A percentile compares a stretch with the other conserved stretches of the same genome.
Conservation (phyloP, 2,329 filamentous ascomycete genomes). For the Colletotrichum gigasporum region DNA sequence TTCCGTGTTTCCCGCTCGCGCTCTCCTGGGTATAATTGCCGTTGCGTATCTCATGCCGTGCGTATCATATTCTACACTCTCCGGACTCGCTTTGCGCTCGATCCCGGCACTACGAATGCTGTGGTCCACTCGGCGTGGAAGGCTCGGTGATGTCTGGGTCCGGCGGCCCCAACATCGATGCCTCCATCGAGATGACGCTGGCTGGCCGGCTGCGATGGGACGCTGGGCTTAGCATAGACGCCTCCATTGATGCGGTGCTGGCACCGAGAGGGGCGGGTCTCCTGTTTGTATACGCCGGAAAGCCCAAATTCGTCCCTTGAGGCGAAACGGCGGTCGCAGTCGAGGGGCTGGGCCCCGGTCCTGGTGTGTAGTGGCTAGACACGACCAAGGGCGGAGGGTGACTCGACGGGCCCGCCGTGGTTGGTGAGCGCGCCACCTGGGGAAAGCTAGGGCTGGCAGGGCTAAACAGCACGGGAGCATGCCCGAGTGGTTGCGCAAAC, state of each 20-base stretch:
- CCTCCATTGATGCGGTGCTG: constrained; percentile 32
- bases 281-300: constrained; percentile 21
- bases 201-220: constrained; percentile 20
- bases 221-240: constrained; percentile 26
- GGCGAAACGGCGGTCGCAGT: constrained; percentile 28
- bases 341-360: constrained; percentile 3
- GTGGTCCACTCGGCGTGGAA: constrained; percentile 8
- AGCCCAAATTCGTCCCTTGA: constrained; percentile 30
- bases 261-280: constrained; percentile 25
- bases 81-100: not conserved
- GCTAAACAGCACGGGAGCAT: constrained; percentile 26
- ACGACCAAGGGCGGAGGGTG: constrained; percentile 27
- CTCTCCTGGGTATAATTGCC: constrained; percentile 31
- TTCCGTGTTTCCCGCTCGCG: constrained; percentile 26
- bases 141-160: constrained; percentile 9
- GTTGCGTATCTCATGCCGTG: constrained; percentile 30
- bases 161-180: constrained; percentile 22
- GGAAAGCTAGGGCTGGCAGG: constrained; percentile 19
- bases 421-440: constrained; percentile 17
- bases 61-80: constrained; percentile 6
- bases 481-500: constrained; percentile 27
- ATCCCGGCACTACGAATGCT: constrained; percentile 8
- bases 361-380: constrained; percentile 14
- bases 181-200: constrained; percentile 29
- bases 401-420: constrained; percentile 4